A percentile compares a stretch with the other conserved stretches of the same genome.
Evolutionary conservation across 2,329 filamentous ascomycete species (phyloP).

Genomic region (Colletotrichum tofieldiae): DNA sequence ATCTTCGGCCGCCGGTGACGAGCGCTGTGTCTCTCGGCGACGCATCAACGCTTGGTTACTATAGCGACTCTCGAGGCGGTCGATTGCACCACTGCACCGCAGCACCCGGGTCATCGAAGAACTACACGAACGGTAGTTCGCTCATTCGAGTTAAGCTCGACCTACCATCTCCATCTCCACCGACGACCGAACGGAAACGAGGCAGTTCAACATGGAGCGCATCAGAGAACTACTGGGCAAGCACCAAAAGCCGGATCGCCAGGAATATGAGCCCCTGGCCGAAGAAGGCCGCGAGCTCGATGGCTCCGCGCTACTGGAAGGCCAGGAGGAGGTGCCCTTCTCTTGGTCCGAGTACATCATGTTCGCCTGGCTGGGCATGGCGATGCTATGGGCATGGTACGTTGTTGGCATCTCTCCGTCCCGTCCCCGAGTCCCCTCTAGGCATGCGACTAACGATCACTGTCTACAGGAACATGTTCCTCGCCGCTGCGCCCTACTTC

Average conservation of each 20-base stretch:
- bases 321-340: slow-evolving; percentile 69
- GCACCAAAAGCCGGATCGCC: slow-evolving; percentile 33
- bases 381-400: slow-evolving; percentile 98
- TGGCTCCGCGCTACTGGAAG: slow-evolving; percentile 49
- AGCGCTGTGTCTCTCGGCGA: slow-evolving; percentile 6
- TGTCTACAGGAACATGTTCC: slow-evolving; percentile 90
- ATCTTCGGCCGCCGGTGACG: slow-evolving; percentile 6
- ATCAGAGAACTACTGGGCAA: slow-evolving; percentile 37
- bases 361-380: slow-evolving; percentile 87
- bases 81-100: background rate
- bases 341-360: slow-evolving; percentile 90
- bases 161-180: background rate
- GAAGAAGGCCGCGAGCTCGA: slow-evolving; percentile 48
- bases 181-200: background rate
- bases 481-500: slow-evolving; percentile 95
- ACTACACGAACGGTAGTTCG: background rate
- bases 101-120: background rate
- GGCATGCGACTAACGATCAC: slow-evolving; percentile 11
- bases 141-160: background rate
- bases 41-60: background rate
- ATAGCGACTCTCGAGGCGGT: background rate
- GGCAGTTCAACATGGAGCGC: slow-evolving; percentile 33
- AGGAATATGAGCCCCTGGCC: slow-evolving; percentile 48
- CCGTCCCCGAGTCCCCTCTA: background rate
- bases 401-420: slow-evolving; percentile 47